These are phyloP conservation scores for Sporothrix brunneoviolacea DNA, from an alignment of 2,329 filamentous ascomycete species.

Conservation along the genomic window DNA sequence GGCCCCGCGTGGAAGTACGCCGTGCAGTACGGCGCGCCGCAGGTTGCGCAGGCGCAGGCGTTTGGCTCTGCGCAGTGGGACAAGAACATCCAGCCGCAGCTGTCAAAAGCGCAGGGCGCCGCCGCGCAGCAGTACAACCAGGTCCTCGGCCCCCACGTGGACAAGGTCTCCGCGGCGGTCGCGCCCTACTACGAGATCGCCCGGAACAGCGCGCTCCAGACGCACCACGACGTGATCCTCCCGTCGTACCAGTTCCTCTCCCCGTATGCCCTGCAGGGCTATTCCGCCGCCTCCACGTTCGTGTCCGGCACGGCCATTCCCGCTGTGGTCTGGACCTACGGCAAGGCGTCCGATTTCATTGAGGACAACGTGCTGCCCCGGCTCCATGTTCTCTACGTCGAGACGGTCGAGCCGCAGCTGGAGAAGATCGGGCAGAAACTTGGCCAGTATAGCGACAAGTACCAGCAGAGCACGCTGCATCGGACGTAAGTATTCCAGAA, in stretches of 20 bases:
- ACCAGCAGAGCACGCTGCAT: conserved; percentile 11
- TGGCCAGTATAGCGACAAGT: conserved; percentile 60
- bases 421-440: conserved; percentile 86
- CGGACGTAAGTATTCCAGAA: conserved; percentile 8
- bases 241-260: conserved; percentile 69
- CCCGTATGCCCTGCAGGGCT: conserved; percentile 65
- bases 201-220: conserved; percentile 55
- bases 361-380: conserved; percentile 75
- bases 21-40: conserved; percentile 68
- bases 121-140: conserved; percentile 62
- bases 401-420: conserved; percentile 93
- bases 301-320: conserved; percentile 65
- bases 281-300: conserved; percentile 59
- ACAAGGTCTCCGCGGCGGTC: conserved; percentile 49
- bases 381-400: conserved; percentile 70
- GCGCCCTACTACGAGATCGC: conserved; percentile 68
- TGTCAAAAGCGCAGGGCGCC: conserved; percentile 57
- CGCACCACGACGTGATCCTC: conserved; percentile 65
- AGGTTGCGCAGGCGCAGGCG: conserved; percentile 59
- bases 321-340: conserved; percentile 63
- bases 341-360: conserved; percentile 62
- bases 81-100: conserved; percentile 66
- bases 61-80: conserved; percentile 70
- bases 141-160: conserved; percentile 66
- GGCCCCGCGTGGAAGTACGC: conserved; percentile 61